Percentiles rank a stretch among this genome's conserved stretches.
Evolutionary conservation across 1,139 yeast genomes (phyloP).

Genomic region (Yamadazyma atmosphaerica): DNA sequence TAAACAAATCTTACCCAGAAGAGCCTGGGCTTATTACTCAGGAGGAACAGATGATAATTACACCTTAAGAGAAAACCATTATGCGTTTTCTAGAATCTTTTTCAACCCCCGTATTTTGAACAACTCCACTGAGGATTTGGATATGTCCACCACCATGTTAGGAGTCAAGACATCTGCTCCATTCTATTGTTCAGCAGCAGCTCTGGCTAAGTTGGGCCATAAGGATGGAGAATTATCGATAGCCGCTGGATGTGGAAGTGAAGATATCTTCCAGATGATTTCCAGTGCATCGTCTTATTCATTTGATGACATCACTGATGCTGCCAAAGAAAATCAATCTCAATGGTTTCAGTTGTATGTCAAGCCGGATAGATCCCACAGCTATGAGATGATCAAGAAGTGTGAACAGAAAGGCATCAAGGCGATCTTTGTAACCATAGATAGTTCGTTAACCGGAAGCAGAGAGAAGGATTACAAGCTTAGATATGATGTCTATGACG

Average conservation of each 20-base stretch:
- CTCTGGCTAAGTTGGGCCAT: slow-evolving; percentile 56
- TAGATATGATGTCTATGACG: slow-evolving; percentile 15
- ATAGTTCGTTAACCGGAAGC: slow-evolving; percentile 25
- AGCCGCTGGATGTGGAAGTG: slow-evolving; percentile 49
- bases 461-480: slow-evolving; percentile 26
- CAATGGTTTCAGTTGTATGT: slow-evolving; percentile 50
- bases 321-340: slow-evolving; percentile 7
- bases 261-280: slow-evolving; percentile 54
- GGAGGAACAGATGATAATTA: slow-evolving; percentile 90
- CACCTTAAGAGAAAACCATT: slow-evolving; percentile 78
- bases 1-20: slow-evolving; percentile 59
- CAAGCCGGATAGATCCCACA: slow-evolving; percentile 28
- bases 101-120: slow-evolving; percentile 76
- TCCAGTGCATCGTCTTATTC: slow-evolving; percentile 57
- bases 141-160: slow-evolving; percentile 51
- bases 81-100: slow-evolving; percentile 76
- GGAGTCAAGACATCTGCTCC: slow-evolving; percentile 53
- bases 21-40: slow-evolving; percentile 85
- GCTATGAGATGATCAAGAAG: slow-evolving; percentile 20
- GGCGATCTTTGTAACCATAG: slow-evolving; percentile 29
- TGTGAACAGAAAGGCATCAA: slow-evolving; percentile 25
- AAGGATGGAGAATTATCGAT: slow-evolving; percentile 55
- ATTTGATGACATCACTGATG: slow-evolving; percentile 53
- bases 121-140: slow-evolving; percentile 50
- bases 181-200: slow-evolving; percentile 60